Base-by-base conservation (phyloP, 805 yeast genomes). In the Candida krabiensis region DNA sequence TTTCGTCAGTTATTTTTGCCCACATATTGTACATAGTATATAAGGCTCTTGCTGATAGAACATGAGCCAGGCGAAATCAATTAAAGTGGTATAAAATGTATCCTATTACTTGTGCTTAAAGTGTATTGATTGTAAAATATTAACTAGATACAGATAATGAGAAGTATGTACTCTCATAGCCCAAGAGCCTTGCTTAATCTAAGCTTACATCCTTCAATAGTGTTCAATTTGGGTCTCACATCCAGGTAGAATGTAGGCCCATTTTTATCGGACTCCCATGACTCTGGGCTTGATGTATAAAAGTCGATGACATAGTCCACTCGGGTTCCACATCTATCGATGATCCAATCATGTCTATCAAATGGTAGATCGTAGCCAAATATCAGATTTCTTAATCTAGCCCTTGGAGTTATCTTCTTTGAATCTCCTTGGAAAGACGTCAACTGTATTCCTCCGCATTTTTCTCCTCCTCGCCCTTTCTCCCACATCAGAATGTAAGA, bases 271-370 rank as follows among this genome's bases (percentile, higher is more conserved):
- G 79, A 70, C 37, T 72, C 74, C 5, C 83, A 83, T 13, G 40
- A 37, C 13, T 38, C 44, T 9, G 56, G 55, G 5, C 41, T 44
- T 18, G 53, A 45, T 8, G 64, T 50, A 62, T 91, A 91, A 58
- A 89, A 91, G 61, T 91, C 99, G 54, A 91, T 91, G 30, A 91
- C 97, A 53, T 91, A 91, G 33, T 88, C 96, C 15, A 91, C 74
- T 35, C 75, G 73, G 16, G 67, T 73, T 3, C 98, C 98, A 61
- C 96, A 87, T 37, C 97, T 69, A 52, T 85, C 80, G 9, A 91
- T 74, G 5, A 75, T 70, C 99, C 99, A 91, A 63, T 91, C 99
- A 58, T 91, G 99, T 53, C 99, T 75, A 63, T 91, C 99, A 64
- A 91, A 91, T 0, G 99, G 99, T 44, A 75, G 75, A 34, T 79